These are phyloP conservation scores for Miscanthus lutarioriparius DNA, from an alignment of 176 grass and related monocot species.

Conservation along the genomic window DNA sequence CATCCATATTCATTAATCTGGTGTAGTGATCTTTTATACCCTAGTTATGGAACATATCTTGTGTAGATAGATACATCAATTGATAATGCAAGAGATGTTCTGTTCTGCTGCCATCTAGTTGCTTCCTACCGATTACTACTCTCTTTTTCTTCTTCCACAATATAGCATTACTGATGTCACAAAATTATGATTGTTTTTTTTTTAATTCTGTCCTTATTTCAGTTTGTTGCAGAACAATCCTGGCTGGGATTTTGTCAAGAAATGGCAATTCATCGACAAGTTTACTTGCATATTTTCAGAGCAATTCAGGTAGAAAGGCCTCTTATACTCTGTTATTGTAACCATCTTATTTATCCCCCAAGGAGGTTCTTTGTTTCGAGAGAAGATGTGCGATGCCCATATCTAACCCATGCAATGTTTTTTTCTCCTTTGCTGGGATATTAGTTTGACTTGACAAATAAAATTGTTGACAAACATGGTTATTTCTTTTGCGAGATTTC, in stretches of 20 bases:
- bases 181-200: neutral
- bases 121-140: neutral
- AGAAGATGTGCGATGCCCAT: slow-evolving; percentile 8
- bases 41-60: neutral
- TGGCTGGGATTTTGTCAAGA: slow-evolving; percentile 77
- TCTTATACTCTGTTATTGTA: slow-evolving; percentile 33
- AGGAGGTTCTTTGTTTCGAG: slow-evolving; percentile 21
- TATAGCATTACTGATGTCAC: neutral
- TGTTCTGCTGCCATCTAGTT: neutral
- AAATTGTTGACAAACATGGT: slow-evolving; percentile 27
- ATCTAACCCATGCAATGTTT: neutral
- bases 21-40: neutral
- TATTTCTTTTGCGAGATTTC: slow-evolving; percentile 12
- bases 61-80: neutral
- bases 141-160: neutral
- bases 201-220: slow-evolving; percentile 7
- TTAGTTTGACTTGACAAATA: slow-evolving; percentile 49
- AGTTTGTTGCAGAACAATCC: slow-evolving; percentile 75
- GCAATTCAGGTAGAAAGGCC: slow-evolving; percentile 60
- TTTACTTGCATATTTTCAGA: slow-evolving; percentile 71
- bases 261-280: slow-evolving; percentile 94
- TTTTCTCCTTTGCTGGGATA: slow-evolving; percentile 22
- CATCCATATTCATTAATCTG: neutral
- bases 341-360: slow-evolving; percentile 33
- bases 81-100: neutral